Evolutionary conservation across 116 monocot species (phyloP).

Genomic region (Zostera marina): DNA sequence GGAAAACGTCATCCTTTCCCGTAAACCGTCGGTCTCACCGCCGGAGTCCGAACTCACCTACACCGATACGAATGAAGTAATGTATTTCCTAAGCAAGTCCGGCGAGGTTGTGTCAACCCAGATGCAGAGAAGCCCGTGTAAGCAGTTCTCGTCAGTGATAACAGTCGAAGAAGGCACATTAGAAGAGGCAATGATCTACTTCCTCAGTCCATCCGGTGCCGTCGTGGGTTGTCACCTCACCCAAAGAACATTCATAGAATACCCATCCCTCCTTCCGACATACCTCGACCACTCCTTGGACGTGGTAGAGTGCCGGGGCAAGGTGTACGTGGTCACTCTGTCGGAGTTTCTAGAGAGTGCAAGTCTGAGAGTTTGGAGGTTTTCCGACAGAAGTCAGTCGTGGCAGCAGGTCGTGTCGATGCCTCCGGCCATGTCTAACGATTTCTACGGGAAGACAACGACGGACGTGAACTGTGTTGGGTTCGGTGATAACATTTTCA

Average conservation of each 20-base stretch:
- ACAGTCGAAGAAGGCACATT: slow-evolving; percentile 12
- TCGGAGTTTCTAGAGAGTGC: slow-evolving; percentile 75
- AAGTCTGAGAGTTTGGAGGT: slow-evolving; percentile 69
- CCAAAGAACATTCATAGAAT: slow-evolving; percentile 26
- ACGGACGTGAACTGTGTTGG: slow-evolving; percentile 77
- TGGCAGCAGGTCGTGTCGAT: slow-evolving; percentile 69
- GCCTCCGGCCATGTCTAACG: slow-evolving; percentile 77
- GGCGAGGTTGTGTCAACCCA: slow-evolving; percentile 75
- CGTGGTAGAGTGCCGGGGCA: slow-evolving; percentile 50
- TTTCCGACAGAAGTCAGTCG: slow-evolving; percentile 13
- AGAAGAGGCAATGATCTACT: slow-evolving; percentile 20
- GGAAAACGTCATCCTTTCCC: slow-evolving; percentile 23
- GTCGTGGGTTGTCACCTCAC: slow-evolving; percentile 49
- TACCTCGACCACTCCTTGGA: slow-evolving; percentile 71
- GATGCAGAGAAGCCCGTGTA: slow-evolving; percentile 74
- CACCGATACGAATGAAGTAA: slow-evolving; percentile 17
- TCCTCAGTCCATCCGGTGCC: slow-evolving; percentile 62
- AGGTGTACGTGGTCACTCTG: slow-evolving; percentile 43
- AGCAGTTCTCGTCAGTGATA: slow-evolving; percentile 77
- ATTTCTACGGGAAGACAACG: slow-evolving; percentile 46
- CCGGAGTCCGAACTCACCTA: slow-evolving; percentile 4
- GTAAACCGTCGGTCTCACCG: not conserved
- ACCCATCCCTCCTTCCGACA: slow-evolving; percentile 51
- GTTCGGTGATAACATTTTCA: slow-evolving; percentile 26
- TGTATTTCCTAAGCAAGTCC: slow-evolving; percentile 73